These are phyloP conservation scores for Knoxdaviesia capensis DNA, from an alignment of 2,329 filamentous ascomycete genomes.

Conservation along the genomic window DNA sequence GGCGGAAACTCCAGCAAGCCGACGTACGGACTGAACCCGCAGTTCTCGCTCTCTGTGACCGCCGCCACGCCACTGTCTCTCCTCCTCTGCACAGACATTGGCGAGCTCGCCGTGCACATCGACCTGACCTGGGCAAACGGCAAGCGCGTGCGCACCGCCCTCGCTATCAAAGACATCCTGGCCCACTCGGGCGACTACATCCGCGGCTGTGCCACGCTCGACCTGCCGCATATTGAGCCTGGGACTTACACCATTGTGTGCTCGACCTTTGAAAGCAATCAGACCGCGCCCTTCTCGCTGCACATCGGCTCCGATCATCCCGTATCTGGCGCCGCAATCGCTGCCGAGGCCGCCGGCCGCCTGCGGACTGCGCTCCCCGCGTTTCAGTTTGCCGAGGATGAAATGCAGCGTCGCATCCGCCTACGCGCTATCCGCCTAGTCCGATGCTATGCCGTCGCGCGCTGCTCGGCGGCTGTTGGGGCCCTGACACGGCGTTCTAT, in stretches of 20 bases:
- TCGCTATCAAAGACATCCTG: slow-evolving; percentile 60
- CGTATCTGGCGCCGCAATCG: slow-evolving; percentile 37
- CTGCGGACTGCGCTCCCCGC: slow-evolving; percentile 39
- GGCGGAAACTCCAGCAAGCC: slow-evolving; percentile 66
- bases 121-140: slow-evolving; percentile 66
- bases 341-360: slow-evolving; percentile 55
- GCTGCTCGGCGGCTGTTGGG: slow-evolving; percentile 8
- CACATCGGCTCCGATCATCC: slow-evolving; percentile 45
- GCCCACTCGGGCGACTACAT: slow-evolving; percentile 78
- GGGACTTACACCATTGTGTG: slow-evolving; percentile 77
- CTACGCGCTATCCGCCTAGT: slow-evolving; percentile 30
- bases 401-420: slow-evolving; percentile 18
- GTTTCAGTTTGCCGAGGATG: slow-evolving; percentile 26
- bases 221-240: slow-evolving; percentile 36
- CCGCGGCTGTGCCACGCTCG: slow-evolving; percentile 53
- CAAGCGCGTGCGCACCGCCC: slow-evolving; percentile 40
- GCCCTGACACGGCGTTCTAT: slow-evolving; percentile 1
- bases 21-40: slow-evolving; percentile 70
- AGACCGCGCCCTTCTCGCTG: slow-evolving; percentile 54
- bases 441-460: slow-evolving; percentile 21
- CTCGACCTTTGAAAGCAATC: slow-evolving; percentile 72
- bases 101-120: slow-evolving; percentile 60
- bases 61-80: slow-evolving; percentile 44
- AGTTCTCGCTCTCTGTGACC: slow-evolving; percentile 49
- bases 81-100: slow-evolving; percentile 46